phyloP scores from a whole-genome alignment of 495 filamentous ascomycete genomes.

The Lasiosphaeria miniovina region DNA sequence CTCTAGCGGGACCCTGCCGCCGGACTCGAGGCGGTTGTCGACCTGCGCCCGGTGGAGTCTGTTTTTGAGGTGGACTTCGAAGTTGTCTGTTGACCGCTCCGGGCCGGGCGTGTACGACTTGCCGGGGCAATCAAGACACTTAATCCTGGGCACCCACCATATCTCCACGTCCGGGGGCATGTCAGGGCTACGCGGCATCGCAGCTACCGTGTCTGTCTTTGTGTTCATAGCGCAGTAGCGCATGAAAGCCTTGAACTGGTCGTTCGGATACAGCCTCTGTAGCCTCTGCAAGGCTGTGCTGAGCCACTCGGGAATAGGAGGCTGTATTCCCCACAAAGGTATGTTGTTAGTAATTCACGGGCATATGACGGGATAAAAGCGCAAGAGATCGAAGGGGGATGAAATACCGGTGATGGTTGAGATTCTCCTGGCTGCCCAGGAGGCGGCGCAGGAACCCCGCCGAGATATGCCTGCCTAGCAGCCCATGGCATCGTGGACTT shows the following conservation, averaged over 20 bases:
- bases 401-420: conserved; percentile 54
- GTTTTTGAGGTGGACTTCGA: conserved; percentile 86
- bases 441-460: conserved; percentile 63
- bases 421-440: conserved; percentile 53
- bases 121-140: conserved; percentile 86
- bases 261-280: conserved; percentile 62
- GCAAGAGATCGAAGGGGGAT: neutral
- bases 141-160: conserved; percentile 78
- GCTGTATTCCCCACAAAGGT: conserved; percentile 43
- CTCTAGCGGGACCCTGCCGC: too few relatives aligned
- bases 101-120: conserved; percentile 90
- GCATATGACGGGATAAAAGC: neutral
- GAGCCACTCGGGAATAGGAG: conserved; percentile 81
- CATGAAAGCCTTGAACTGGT: conserved; percentile 84
- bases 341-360: neutral
- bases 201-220: conserved; percentile 54
- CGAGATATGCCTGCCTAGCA: conserved; percentile 51
- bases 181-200: conserved; percentile 46
- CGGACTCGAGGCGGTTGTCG: conserved; percentile 10
- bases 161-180: conserved; percentile 58
- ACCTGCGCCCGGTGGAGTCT: conserved; percentile 72
- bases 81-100: conserved; percentile 78
- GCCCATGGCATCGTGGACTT: conserved; percentile 34
- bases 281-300: conserved; percentile 60
- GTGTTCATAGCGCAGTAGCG: conserved; percentile 74